Percentiles rank a stretch among this genome's conserved stretches.
Conservation (phyloP, 2,329 filamentous ascomycete genomes). For the Xylariaceae sp. region DNA sequence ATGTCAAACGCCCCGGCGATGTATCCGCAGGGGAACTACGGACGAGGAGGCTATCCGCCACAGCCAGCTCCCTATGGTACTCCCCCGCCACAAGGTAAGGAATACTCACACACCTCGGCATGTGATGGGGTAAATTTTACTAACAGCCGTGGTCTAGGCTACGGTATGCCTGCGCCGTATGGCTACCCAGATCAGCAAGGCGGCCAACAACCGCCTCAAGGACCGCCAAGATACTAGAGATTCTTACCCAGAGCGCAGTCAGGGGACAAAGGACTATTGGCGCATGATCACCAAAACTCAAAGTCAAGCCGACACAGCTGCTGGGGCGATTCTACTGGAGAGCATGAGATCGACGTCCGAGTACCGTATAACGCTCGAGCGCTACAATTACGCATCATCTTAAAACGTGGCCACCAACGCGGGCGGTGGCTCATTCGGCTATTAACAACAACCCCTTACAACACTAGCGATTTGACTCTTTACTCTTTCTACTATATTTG, state of each 20-base stretch:
- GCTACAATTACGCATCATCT: conserved; percentile 8
- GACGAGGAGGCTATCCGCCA: conserved; percentile 49
- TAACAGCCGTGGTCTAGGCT: conserved; percentile 31
- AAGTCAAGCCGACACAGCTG: not conserved
- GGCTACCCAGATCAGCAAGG: conserved; percentile 52
- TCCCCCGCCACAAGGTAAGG: conserved; percentile 51
- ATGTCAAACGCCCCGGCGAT: conserved; percentile 43
- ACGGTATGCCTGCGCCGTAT: conserved; percentile 43
- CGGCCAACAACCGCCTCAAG: conserved; percentile 48
- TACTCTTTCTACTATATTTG: not conserved
- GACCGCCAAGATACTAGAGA: conserved; percentile 49
- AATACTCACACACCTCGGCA: not conserved
- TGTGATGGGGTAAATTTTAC: not conserved
- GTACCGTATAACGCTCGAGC: conserved; percentile 13
- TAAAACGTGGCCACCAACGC: no score
- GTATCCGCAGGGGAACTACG: conserved; percentile 49
- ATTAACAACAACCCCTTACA: conserved; percentile 9
- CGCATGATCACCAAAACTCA: not conserved
- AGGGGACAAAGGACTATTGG: not conserved
- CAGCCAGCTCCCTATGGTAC: conserved; percentile 48
- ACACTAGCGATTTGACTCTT: not conserved
- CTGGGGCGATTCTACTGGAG: not conserved
- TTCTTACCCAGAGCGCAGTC: not conserved
- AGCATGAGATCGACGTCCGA: conserved; percentile 7
- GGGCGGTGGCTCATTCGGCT: conserved; percentile 13